phyloP scores from a whole-genome alignment of 177 flowering plant genomes.

The Tripterygium wilfordii region DNA sequence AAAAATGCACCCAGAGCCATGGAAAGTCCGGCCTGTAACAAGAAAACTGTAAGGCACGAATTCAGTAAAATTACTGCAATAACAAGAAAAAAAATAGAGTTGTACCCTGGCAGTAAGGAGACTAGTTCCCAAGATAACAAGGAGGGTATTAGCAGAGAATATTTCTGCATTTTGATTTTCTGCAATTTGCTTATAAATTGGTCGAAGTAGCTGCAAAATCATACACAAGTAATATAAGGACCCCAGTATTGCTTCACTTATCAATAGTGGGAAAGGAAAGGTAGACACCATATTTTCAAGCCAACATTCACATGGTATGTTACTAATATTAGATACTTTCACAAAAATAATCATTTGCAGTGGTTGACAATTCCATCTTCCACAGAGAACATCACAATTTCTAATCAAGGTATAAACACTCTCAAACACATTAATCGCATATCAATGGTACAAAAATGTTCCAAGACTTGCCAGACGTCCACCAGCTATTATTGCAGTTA shows the following conservation, averaged over 20 bases:
- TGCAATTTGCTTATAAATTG: constrained; percentile 96
- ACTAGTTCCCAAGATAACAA: constrained; percentile 96
- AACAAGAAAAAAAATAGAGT: not conserved
- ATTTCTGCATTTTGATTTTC: constrained; percentile 99
- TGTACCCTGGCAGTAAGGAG: constrained; percentile 98
- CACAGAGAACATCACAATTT: too few relatives aligned
- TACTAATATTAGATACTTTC: too few relatives aligned
- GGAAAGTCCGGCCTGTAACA: constrained; percentile 93
- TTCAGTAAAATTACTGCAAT: not conserved
- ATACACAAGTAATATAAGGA: constrained; percentile 1
- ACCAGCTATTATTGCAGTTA: constrained; percentile 93
- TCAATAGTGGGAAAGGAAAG: not conserved
- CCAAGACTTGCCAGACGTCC: constrained; percentile 99
- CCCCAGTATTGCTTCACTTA: too few relatives aligned
- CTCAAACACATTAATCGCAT: too few relatives aligned
- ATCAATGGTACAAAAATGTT: too few relatives aligned
- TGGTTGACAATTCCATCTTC: too few relatives aligned
- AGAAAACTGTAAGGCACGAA: constrained; percentile 1
- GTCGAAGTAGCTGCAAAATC: constrained; percentile 82
- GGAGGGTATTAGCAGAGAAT: constrained; percentile 96
- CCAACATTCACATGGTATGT: too few relatives aligned
- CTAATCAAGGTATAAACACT: too few relatives aligned
- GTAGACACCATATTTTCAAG: not conserved
- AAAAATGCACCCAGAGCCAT: constrained; percentile 99
- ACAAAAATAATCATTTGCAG: too few relatives aligned